Evolutionary conservation across 192 early-diverging fungal species (phyloP), one percentile per base, ranked within the genome.

Genomic region (Backusella mclennaniae): DNA sequence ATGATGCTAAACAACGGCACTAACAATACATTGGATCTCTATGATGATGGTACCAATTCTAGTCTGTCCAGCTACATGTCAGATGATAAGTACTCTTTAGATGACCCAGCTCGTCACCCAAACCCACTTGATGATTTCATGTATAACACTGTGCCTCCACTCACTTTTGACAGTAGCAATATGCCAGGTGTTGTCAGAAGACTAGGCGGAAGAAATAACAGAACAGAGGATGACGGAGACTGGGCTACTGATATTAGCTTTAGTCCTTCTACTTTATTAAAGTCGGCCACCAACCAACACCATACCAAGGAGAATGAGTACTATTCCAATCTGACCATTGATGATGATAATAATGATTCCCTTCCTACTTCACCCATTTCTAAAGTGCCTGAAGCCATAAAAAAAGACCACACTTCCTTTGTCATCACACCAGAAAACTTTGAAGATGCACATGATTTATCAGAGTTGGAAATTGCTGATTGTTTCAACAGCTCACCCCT

Each of bases 1-100:
- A 66, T 39, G 52, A 29, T 33, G 36, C 9, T 33, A 44, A 23
- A 26, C 66, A 44, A 33, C 41, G 33, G 11, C 21, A 19, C 9
- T 49, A 63, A 15, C 56, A 63, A 14, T 29, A 11, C 23, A 63
- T 23, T 63, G 3, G 56, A 71, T 49, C 42, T 42, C 6, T 39
- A 71, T 49, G 74, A 75, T 46, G 74, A 75, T 75, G 74, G 68
- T 67, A 75, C 74, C 0, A 66, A 67, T 17, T 67, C 74, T 15
- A 75, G 74, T 29, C n/a, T 66, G 8, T 42, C 66, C 6, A 75
- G 74, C 31, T 33, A n/a, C n/a, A 71, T 44, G 26, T 71, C 70
- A 1, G 70, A 75, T 26, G 74, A 75, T 39, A 75, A 67, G 39
- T 75, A 67, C 35, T 75, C 74, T 17, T 23, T 73, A 3, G 46